A percentile compares a stretch with the other conserved stretches of the same genome.
Conservation (phyloP, 441 rosid species). For the Populus hybrid region DNA sequence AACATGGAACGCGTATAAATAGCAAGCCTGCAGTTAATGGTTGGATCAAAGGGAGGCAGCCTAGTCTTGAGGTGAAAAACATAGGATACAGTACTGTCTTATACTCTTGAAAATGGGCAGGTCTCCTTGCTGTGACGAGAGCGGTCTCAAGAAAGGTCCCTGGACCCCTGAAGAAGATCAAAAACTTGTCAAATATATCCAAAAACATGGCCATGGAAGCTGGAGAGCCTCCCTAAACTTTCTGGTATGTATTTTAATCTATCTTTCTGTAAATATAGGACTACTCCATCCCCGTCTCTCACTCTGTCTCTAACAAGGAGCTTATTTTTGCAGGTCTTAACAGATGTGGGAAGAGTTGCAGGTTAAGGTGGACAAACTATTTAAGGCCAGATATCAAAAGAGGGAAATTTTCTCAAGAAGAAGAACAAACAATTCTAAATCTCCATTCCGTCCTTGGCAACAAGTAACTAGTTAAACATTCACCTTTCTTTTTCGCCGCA, state of each 20-base stretch:
- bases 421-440: slow-evolving; percentile 78
- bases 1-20: slow-evolving; percentile 40
- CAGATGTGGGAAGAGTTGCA: slow-evolving; percentile 93
- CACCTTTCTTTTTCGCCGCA: neutral
- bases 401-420: slow-evolving; percentile 81
- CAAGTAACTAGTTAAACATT: slow-evolving; percentile 42
- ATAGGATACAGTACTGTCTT: neutral
- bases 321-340: slow-evolving; percentile 38
- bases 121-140: slow-evolving; percentile 82
- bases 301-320: neutral
- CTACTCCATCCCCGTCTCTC: neutral
- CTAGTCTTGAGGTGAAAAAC: slow-evolving; percentile 22
- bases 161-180: slow-evolving; percentile 95
- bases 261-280: neutral
- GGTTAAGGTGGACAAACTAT: slow-evolving; percentile 92
- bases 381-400: slow-evolving; percentile 87
- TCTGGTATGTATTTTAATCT: slow-evolving; percentile 33
- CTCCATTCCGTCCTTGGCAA: slow-evolving; percentile 85
- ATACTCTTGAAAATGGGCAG: slow-evolving; percentile 51
- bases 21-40: slow-evolving; percentile 41
- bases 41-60: slow-evolving; percentile 46
- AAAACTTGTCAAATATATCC: slow-evolving; percentile 59
- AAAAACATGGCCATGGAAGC: slow-evolving; percentile 83
- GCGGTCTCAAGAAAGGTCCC: slow-evolving; percentile 88
- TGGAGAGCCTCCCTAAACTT: slow-evolving; percentile 92